Evolutionary conservation across 257 asterid species (phyloP), one percentile per base, ranked within the genome.

Genomic region (Nicotiana otophora): DNA sequence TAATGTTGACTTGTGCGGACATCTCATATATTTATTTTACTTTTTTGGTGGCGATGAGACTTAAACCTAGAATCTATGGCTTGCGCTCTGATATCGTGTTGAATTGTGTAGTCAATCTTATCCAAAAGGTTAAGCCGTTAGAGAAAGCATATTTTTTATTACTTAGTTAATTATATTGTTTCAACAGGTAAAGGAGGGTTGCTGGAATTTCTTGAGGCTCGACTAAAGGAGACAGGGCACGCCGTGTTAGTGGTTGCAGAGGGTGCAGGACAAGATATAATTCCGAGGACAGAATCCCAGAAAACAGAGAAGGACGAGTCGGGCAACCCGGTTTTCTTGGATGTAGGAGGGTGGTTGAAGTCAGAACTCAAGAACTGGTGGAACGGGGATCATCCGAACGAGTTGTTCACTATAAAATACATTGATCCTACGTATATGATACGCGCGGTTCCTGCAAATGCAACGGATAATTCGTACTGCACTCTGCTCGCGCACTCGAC

Each of bases 401-500:
- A 93, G 86, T 67, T 91, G 65, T 90, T 92, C 55, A 88, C 97
- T 0, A 94, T 93, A 62, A 95, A 95, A 28, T 91, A 89, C 70
- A 93, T 93, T 1, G 98, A 95, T 81, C 98, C 97, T 2, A 95
- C 95, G 0, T 95, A 93, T 58, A 93, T 93, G 98, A 89, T 95
- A 5, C 90, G 98, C 0, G 98, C 96, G 0, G 92, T 92, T 1
- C 87, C 96, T 12, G 93, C 97, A 0, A 93, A 95, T 31, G 96
- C 97, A 0, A 84, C 95, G 0, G 98, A 93, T 72, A 95, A 91
- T 62, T 36, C 91, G 81, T 92, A 95, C 58, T 93, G 97, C 77
- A 93, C 97, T 0, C 88, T 95, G 3, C 2, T 93, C 81, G 98
- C 96, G 0, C 97, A 95, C 86, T 88, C 96, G 0, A 93, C 94